phyloP scores from a whole-genome alignment of 164 flowering plant species.

The Magnolia kwangsiensis region DNA sequence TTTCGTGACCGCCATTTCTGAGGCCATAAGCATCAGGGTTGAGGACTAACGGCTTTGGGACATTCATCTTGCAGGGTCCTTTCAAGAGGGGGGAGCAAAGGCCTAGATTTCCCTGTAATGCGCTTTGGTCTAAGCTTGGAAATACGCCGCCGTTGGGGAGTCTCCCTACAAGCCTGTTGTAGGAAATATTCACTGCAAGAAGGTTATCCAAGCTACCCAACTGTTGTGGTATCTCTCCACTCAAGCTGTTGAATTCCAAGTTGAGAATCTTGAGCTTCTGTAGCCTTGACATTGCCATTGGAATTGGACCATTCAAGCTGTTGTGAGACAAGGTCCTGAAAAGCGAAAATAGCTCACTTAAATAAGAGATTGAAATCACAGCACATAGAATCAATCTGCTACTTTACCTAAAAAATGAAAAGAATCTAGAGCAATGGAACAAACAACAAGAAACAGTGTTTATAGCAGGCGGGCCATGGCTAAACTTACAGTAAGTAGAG shows the following conservation, averaged over 20 bases:
- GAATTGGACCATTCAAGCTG: conserved; percentile 59
- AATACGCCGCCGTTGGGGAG: conserved; percentile 70
- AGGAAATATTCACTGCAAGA: conserved; percentile 74
- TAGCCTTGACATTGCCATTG: conserved; percentile 52
- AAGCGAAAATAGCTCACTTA: neutral
- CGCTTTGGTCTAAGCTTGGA: conserved; percentile 59
- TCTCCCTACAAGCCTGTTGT: conserved; percentile 73
- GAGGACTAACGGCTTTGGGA: conserved; percentile 81
- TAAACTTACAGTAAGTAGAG: conserved; percentile 76
- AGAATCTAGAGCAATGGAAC: neutral
- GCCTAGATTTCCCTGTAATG: conserved; percentile 79
- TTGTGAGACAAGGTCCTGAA: conserved; percentile 93
- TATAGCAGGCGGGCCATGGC: neutral
- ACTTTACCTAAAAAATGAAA: neutral
- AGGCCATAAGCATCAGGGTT: conserved; percentile 53
- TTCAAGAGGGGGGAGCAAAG: conserved; percentile 85
- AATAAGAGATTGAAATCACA: neutral
- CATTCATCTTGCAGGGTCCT: conserved; percentile 82
- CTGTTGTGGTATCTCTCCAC: conserved; percentile 80
- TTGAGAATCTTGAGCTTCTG: conserved; percentile 71
- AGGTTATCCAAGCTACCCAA: conserved; percentile 63
- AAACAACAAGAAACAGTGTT: neutral
- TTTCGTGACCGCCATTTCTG: conserved; percentile 28
- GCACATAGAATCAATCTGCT: neutral
- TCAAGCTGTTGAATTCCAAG: conserved; percentile 62